Evolutionary conservation across 2,329 filamentous ascomycete genomes (phyloP), one percentile per base, ranked within the genome.

Genomic region (Trichoderma atrobrunneum): DNA sequence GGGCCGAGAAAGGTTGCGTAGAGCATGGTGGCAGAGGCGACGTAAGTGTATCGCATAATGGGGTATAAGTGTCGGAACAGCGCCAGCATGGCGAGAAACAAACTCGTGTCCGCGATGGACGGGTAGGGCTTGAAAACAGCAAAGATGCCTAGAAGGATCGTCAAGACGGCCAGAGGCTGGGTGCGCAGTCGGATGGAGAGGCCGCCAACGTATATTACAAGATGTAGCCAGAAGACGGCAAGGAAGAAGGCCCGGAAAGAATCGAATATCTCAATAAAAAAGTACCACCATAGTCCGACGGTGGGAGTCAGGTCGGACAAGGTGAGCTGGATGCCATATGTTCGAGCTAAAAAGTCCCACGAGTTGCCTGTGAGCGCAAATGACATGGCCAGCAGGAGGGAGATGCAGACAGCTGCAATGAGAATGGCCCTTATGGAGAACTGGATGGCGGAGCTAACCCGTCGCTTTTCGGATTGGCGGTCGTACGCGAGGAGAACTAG

Each of bases 251-350:
- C 91, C 51, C 96, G 89, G 87, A 99, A 99, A 1, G 95, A 95
- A 83, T 99, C 96, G 80, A 99, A 99, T 90, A 99, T 99, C 80
- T 99, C 95, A 76, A 97, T 97, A 80, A 99, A 98, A 84, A 99
- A 99, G 83, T 99, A 99, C 96, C 96, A 99, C 96, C 96, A 99
- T 1, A 99, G 86, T 1, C 96, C 96, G 34, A 97, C 92, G 76
- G 98, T 99, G 14, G 96, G 96, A 0, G 95, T 97, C 54, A 99
- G 87, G 79, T 99, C 96, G 10, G 94, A 93, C 3, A 99, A 88
- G 1, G 96, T 90, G 48, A 99, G 87, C 77, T 97, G 95, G 61
- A 97, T 93, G 76, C 95, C 94, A 82, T 99, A 99, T 0, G 96
- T 98, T 24, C 94, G 94, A 8, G 87, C 83, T 24, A 98, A 82